phyloP scores from a whole-genome alignment of 495 filamentous ascomycete genomes.

The Tuber aestivum region DNA sequence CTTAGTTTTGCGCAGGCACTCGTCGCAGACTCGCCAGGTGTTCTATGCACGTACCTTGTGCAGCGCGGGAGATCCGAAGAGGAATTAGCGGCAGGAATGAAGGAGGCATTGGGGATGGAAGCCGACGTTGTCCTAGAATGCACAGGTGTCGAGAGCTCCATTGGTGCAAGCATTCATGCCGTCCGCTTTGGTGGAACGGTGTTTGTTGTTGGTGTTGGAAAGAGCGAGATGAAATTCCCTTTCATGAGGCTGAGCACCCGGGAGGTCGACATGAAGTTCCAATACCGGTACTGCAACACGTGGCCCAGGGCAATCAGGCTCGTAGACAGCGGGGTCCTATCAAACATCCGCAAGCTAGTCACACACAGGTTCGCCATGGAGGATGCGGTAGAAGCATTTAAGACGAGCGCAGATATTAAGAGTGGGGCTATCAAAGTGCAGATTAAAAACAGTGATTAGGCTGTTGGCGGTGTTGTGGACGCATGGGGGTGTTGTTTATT shows the following conservation, averaged over 20 bases:
- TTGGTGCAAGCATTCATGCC: constrained; percentile 76
- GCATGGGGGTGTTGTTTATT: not conserved
- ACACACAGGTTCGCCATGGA: constrained; percentile 82
- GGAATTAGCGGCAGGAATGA: constrained; percentile 61
- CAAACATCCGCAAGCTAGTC: constrained; percentile 67
- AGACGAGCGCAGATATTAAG: constrained; percentile 76
- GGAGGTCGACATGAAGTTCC: constrained; percentile 90
- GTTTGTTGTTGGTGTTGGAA: constrained; percentile 87
- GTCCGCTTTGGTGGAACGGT: constrained; percentile 91
- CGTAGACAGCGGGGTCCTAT: constrained; percentile 69
- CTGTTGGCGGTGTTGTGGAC: not conserved
- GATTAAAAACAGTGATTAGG: constrained; percentile 58
- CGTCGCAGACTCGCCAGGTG: constrained; percentile 51
- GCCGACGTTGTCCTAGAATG: constrained; percentile 78
- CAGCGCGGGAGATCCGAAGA: constrained; percentile 60
- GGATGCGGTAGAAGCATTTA: constrained; percentile 82
- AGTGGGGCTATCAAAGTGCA: constrained; percentile 93
- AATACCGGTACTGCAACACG: constrained; percentile 91
- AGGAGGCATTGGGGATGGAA: constrained; percentile 62
- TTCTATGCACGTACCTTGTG: constrained; percentile 71
- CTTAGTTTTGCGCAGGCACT: constrained; percentile 75
- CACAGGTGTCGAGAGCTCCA: constrained; percentile 84
- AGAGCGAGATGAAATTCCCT: constrained; percentile 86
- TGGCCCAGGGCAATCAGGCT: constrained; percentile 91
- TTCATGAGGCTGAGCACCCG: constrained; percentile 86